Conservation (phyloP, 202 grass and related monocot genomes). For the Dendrocalamus latiflorus region DNA sequence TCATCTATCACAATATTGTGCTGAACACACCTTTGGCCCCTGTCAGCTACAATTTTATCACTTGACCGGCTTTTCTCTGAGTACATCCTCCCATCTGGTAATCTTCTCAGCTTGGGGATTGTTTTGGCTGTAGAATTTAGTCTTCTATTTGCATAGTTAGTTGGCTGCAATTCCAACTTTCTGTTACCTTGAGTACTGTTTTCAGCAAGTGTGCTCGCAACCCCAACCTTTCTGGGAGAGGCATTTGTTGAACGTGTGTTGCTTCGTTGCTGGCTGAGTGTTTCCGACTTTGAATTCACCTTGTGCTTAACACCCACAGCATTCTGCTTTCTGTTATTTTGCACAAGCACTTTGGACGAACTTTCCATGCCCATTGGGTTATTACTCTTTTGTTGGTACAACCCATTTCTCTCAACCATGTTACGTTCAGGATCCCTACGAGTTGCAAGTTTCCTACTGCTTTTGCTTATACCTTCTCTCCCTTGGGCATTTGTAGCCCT, state of each 20-base stretch:
- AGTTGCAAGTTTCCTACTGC: slow-evolving; percentile 17
- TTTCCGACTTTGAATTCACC: slow-evolving; percentile 31
- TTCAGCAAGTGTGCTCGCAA: slow-evolving; percentile 28
- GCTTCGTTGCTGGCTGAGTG: slow-evolving; percentile 26
- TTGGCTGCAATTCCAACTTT: slow-evolving; percentile 29
- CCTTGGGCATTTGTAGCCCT: slow-evolving; percentile 48
- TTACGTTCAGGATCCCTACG: slow-evolving; percentile 18
- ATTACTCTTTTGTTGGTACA: slow-evolving; percentile 25
- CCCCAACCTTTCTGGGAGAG: slow-evolving; percentile 42
- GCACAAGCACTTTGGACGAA: slow-evolving; percentile 35
- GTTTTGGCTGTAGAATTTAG: slow-evolving; percentile 28
- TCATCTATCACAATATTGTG: slow-evolving; percentile 82
- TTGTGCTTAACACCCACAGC: slow-evolving; percentile 21
- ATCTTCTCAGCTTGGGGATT: slow-evolving; percentile 40
- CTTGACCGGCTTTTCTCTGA: slow-evolving; percentile 34
- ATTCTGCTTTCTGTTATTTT: slow-evolving; percentile 72
- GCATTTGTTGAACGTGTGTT: slow-evolving; percentile 30
- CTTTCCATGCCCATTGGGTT: slow-evolving; percentile 12
- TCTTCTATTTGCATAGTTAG: slow-evolving; percentile 29
- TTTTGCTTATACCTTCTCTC: slow-evolving; percentile 35
- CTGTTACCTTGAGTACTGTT: slow-evolving; percentile 26
- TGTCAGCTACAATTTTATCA: slow-evolving; percentile 40
- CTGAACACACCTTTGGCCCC: slow-evolving; percentile 55
- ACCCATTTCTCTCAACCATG: slow-evolving; percentile 22
- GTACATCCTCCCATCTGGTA: slow-evolving; percentile 20